Percentiles rank a stretch among this genome's conserved stretches.
Conservation (phyloP, 768 basidiomycete species). For the Tulasnella sp. region DNA sequence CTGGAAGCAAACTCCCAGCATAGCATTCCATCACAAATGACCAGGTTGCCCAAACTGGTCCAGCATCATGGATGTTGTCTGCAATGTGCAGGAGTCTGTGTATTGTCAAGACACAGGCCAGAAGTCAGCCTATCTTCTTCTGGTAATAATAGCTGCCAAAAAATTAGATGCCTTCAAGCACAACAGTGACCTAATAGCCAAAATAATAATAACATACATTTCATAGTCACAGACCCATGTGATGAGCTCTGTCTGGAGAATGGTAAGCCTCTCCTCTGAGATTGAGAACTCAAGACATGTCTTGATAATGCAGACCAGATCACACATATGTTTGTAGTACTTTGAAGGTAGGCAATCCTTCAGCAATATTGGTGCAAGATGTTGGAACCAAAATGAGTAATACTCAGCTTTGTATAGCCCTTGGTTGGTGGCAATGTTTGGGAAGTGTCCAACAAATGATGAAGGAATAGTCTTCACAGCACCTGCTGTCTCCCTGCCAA, state of each 20-base stretch:
- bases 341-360: neutral
- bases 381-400: constrained; percentile 9
- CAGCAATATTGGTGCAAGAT: constrained; percentile 14
- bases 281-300: constrained; percentile 5
- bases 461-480: constrained; percentile 13
- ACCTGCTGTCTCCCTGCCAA: constrained; percentile 3
- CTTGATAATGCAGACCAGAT: neutral
- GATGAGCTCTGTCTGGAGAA: neutral
- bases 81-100: constrained; percentile 31
- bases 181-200: too few species aligned
- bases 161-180: neutral
- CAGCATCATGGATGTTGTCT: constrained; percentile 26
- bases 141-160: constrained; percentile 29
- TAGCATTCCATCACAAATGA: constrained; percentile 30
- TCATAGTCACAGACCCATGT: constrained; percentile 28
- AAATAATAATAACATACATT: constrained; percentile 24
- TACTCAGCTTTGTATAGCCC: constrained; percentile 3
- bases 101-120: constrained; percentile 27
- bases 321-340: constrained; percentile 2
- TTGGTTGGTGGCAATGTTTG: neutral
- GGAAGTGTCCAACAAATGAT: constrained; percentile 7
- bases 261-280: neutral
- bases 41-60: constrained; percentile 31
- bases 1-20: constrained; percentile 22
- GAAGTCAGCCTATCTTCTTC: constrained; percentile 23